Evolutionary conservation across 2,329 filamentous ascomycete genomes (phyloP), one percentile per base, ranked within the genome.

Genomic region (Verruconis gallopava): DNA sequence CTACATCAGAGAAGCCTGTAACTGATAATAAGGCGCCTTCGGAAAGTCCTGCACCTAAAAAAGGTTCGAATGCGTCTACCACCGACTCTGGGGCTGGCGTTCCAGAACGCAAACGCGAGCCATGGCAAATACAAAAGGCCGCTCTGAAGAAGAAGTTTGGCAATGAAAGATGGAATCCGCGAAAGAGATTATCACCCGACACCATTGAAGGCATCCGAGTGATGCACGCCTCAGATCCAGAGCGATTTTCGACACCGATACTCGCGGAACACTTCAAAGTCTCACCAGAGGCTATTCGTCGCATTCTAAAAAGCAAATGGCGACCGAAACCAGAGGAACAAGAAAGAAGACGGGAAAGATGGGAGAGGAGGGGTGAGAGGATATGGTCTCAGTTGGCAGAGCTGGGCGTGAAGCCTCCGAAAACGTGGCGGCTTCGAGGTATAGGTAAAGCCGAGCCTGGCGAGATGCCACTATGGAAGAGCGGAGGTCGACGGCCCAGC

Each of bases 141-240:
- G 81, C 77, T 0, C 62, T 93, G 25, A 73, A 79, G 51, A 61
- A 74, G 46, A 98, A 96, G 55, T 91, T 95, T 49, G 76, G 76
- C 2, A 73, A 79, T 5, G 77, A 63, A 30, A 65, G 79, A 6
- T 98, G 89, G 88, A 71, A 72, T 20, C 89, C 91, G 21, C 72
- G 74, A 38, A 95, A 93, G 61, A 79, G 79, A 45, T 71, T 98
- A 6, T 96, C 91, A 0, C 91, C 91, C 0, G 89, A 96, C 59
- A 85, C 88, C 1, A 68, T 95, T 21, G 79, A 83, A n/a, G 88
- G 86, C 33, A 93, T 98, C 51, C 78, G 86, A 33, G 79, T 83
- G 15, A 68, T 98, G 22, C 77, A 95, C 58, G 66, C 72, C 19
- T 78, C 85, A 51, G 80, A 85, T 48, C 85, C 89, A 0, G 71